A percentile compares a stretch with the other conserved stretches of the same genome.
Evolutionary conservation across 805 yeast species (phyloP).

Genomic region (Sungouiozyma ichnusensis): DNA sequence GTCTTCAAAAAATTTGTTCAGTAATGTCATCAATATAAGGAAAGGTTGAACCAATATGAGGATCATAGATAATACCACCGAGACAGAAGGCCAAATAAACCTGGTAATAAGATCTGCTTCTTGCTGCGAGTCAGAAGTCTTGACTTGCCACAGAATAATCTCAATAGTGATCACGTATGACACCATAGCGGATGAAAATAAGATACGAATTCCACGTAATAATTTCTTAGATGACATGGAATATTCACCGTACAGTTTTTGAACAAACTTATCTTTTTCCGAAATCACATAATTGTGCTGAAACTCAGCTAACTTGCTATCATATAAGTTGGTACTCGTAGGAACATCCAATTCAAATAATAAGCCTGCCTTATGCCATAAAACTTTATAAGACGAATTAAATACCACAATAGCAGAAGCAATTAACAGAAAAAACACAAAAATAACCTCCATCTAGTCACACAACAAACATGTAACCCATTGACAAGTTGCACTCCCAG

Average conservation of each 20-base stretch:
- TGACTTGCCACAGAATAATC: conserved; percentile 25
- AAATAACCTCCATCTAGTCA: conserved; percentile 7
- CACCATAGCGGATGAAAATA: conserved; percentile 22
- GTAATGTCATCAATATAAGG: conserved; percentile 17
- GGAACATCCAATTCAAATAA: conserved; percentile 16
- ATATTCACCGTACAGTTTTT: conserved; percentile 24
- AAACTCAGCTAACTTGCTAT: conserved; percentile 5
- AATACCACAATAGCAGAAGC: conserved; percentile 7
- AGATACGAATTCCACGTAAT: conserved; percentile 9
- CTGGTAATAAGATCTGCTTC: conserved; percentile 14
- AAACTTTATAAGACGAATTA: conserved; percentile 11
- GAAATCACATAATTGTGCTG: conserved; percentile 6
- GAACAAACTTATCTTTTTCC: conserved; percentile 12
- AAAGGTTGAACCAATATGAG: conserved; percentile 25
- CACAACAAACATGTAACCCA: too few species aligned
- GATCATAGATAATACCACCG: conserved; percentile 12
- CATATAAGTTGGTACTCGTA: conserved; percentile 2
- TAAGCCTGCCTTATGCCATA: conserved; percentile 16
- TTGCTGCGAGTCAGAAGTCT: conserved; percentile 13
- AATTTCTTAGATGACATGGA: conserved; percentile 21
- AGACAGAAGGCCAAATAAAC: conserved; percentile 22
- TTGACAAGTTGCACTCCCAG: neutral
- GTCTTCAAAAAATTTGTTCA: conserved; percentile 26
- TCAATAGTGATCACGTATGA: conserved; percentile 23
- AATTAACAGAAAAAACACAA: conserved; percentile 5